A percentile compares a stretch with the other conserved stretches of the same genome.
Conservation (phyloP, 176 grass and related monocot genomes). For the Juncus effusus region DNA sequence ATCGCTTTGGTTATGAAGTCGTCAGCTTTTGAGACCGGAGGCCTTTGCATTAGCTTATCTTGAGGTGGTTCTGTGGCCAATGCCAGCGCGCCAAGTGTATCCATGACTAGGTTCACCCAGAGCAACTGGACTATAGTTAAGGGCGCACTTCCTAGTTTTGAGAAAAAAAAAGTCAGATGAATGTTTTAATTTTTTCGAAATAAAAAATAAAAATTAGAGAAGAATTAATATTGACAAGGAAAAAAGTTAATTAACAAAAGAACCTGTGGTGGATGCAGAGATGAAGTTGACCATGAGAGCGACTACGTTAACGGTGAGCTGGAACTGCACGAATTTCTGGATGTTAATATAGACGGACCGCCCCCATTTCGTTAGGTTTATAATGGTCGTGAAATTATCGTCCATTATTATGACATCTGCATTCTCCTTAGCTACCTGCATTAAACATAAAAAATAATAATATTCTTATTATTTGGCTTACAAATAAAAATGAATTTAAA, state of each 20-base stretch:
- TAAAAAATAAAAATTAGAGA: background rate
- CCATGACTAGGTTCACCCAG: conserved; percentile 99
- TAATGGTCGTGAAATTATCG: conserved; percentile 88
- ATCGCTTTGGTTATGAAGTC: conserved; percentile 85
- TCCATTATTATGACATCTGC: conserved; percentile 93
- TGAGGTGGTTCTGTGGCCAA: conserved; percentile 82
- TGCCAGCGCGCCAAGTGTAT: conserved; percentile 81
- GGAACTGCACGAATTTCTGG: conserved; percentile 96
- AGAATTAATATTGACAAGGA: background rate
- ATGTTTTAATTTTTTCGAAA: background rate
- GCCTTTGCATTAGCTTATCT: conserved; percentile 58
- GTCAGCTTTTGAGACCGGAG: conserved; percentile 52
- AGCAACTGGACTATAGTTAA: conserved; percentile 82
- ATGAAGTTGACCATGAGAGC: conserved; percentile 86
- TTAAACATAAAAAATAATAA: conserved; percentile 2
- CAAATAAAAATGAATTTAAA: background rate
- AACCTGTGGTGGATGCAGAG: conserved; percentile 83
- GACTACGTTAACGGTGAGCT: conserved; percentile 86
- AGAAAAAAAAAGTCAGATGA: conserved; percentile 4
- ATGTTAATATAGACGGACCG: conserved; percentile 95
- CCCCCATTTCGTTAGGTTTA: conserved; percentile 89
- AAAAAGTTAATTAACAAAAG: background rate
- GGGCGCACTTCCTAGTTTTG: conserved; percentile 63
- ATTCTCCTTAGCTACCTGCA: conserved; percentile 98
- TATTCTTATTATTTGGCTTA: too few relatives aligned